Conservation (phyloP, 495 filamentous ascomycete species). For the Podospora didyma region DNA sequence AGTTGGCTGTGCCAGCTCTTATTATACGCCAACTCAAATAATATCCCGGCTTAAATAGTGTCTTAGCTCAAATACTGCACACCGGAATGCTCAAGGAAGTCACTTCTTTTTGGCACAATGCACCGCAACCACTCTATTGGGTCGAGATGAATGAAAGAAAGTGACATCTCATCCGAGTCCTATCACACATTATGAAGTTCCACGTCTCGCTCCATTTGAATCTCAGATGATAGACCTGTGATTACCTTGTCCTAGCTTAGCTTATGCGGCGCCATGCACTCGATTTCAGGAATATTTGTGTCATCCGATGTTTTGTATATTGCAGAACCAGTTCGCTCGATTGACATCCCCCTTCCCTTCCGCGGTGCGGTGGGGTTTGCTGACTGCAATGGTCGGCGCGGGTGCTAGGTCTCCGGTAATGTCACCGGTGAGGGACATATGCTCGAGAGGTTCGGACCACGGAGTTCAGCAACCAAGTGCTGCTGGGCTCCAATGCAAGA, state of each 20-base stretch:
- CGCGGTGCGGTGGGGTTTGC: slow-evolving; percentile 8
- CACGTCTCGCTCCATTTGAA: slow-evolving; percentile 25
- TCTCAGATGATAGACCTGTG: slow-evolving; percentile 23
- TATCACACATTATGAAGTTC: too few species aligned
- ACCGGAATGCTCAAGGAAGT: too few species aligned
- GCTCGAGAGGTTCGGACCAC: slow-evolving; percentile 12
- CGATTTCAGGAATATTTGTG: slow-evolving; percentile 29
- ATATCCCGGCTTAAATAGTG: too few species aligned
- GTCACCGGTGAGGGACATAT: slow-evolving; percentile 13
- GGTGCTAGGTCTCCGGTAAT: slow-evolving; percentile 9
- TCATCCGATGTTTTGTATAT: slow-evolving; percentile 33
- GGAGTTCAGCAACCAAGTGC: too few species aligned
- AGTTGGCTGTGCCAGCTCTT: too few species aligned
- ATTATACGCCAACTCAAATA: too few species aligned
- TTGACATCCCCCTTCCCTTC: slow-evolving; percentile 23
- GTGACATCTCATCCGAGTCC: too few species aligned
- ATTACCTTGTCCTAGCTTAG: slow-evolving; percentile 27
- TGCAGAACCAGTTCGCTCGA: slow-evolving; percentile 41
- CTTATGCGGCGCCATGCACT: slow-evolving; percentile 45
- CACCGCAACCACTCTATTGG: too few species aligned
- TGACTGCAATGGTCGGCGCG: slow-evolving; percentile 7
- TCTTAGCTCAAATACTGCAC: too few species aligned
- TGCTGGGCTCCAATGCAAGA: too few species aligned
- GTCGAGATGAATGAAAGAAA: too few species aligned
- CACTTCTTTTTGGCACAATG: too few species aligned